A percentile compares a stretch with the other conserved stretches of the same genome.
Evolutionary conservation across 305 asterid species (phyloP).

Genomic region (Solanum chacoense): DNA sequence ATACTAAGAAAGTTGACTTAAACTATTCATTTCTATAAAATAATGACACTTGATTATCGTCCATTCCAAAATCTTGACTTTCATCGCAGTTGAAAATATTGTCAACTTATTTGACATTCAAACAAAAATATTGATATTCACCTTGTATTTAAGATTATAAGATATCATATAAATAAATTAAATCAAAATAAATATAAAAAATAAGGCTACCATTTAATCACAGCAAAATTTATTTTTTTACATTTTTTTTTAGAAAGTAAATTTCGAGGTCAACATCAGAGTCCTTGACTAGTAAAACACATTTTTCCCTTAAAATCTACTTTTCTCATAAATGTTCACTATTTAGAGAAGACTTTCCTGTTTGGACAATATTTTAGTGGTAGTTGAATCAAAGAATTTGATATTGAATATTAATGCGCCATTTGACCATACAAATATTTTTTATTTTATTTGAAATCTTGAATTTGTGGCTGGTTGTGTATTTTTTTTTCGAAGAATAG

Average conservation of each 20-base stretch:
- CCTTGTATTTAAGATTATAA: too few species aligned
- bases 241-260: too few species aligned
- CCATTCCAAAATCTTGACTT: background rate
- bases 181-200: too few species aligned
- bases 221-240: background rate
- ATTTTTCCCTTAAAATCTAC: background rate
- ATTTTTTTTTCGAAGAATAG: background rate
- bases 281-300: background rate
- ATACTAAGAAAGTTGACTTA: background rate
- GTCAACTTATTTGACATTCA: background rate
- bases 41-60: background rate
- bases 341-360: background rate
- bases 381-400: background rate
- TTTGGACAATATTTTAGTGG: background rate
- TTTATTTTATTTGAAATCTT: too few species aligned
- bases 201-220: background rate
- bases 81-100: background rate
- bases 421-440: background rate
- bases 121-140: background rate
- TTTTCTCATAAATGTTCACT: background rate
- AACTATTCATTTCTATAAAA: too few species aligned
- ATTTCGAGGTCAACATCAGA: background rate
- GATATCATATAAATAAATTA: background rate
- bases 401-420: background rate
- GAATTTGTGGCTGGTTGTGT: background rate